A percentile compares a stretch with the other conserved stretches of the same genome.
Conservation (phyloP, 2,329 filamentous ascomycete genomes). For the Nannizzia gypsea region DNA sequence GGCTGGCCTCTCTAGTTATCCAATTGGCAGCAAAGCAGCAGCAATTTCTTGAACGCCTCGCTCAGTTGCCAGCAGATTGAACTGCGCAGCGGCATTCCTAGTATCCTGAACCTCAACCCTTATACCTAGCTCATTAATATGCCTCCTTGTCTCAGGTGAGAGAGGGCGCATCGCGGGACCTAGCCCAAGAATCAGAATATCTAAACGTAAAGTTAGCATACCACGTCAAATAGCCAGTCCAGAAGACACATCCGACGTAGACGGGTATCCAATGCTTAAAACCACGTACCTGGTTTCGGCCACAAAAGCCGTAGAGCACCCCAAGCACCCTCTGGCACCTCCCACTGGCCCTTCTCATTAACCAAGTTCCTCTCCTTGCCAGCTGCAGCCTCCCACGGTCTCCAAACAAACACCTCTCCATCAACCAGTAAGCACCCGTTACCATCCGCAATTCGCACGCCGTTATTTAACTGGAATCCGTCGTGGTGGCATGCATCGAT, state of each 20-base stretch:
- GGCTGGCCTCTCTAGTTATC: background rate
- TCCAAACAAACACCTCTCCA: conserved; percentile 82
- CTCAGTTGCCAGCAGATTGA: conserved; percentile 91
- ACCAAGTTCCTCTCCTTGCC: conserved; percentile 37
- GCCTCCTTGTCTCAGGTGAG: conserved; percentile 58
- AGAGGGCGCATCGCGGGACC: conserved; percentile 65
- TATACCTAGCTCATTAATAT: conserved; percentile 68
- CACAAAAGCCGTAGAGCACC: conserved; percentile 65
- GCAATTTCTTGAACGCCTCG: conserved; percentile 74
- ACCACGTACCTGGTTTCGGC: conserved; percentile 69
- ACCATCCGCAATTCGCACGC: conserved; percentile 55
- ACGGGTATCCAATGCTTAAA: background rate
- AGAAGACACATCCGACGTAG: conserved; percentile 4
- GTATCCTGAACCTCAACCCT: conserved; percentile 84
- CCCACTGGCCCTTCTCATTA: conserved; percentile 72
- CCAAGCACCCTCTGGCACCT: conserved; percentile 59
- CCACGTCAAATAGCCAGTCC: background rate
- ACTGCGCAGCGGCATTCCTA: conserved; percentile 84
- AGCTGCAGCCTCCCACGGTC: conserved; percentile 55
- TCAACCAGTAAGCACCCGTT: conserved; percentile 67
- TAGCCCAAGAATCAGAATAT: conserved; percentile 80
- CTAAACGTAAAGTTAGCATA: conserved; percentile 33
- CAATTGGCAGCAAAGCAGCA: conserved; percentile 65
- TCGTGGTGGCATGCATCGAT: conserved; percentile 72
- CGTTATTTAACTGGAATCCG: conserved; percentile 80